Base-by-base conservation (phyloP, 768 basidiomycete species). In the Amylocystis lapponica region DNA sequence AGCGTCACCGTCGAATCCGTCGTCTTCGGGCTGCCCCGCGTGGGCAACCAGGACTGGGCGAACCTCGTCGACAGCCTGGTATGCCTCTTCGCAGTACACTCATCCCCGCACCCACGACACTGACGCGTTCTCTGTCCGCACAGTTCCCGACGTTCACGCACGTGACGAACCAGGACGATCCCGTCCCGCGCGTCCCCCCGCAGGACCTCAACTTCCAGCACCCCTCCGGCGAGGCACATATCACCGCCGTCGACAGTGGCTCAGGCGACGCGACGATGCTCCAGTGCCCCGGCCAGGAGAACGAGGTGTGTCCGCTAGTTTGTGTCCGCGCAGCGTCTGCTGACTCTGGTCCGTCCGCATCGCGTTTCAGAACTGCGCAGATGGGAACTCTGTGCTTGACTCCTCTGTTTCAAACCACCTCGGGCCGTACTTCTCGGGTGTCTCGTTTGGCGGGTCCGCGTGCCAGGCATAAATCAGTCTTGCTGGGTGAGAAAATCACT, bases 121-220 rank as follows among this genome's bases (percentile, higher is more conserved):
- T 38, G 27, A 29, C 39, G 35, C 9, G 14, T 22, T 30, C 13
- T 10, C 14, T 29, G n/a, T 17, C 34, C 13, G 11, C 9, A 21
- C 35, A 55, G 57, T 25, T 58, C 30, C 49, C 57, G 2, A 23
- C 35, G 25, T 56, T 80, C 45, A 75, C 69, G 4, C 78, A 74
- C 42, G 69, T 83, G 47, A 79, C 74, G 53, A 80, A 83, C 58
- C 40, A 62, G 52, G 36, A 67, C 33, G 71, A 73, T 41, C 63
- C 64, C 0, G 55, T 73, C 6, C 71, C 71, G 3, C 65, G 45
- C 36, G 40, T 56, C 5, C 51, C 57, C 13, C 67, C 66, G 7
- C 61, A 50, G 30, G 59, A 60, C 43, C 59, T 75, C 10, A 68
- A 69, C 3, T 81, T 64, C 55, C 62, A 63, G 43, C 78, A 80